phyloP scores from a whole-genome alignment of 225 moss, liverwort and hornwort genomes.

The Bryoerythrophyllum caledonicum region DNA sequence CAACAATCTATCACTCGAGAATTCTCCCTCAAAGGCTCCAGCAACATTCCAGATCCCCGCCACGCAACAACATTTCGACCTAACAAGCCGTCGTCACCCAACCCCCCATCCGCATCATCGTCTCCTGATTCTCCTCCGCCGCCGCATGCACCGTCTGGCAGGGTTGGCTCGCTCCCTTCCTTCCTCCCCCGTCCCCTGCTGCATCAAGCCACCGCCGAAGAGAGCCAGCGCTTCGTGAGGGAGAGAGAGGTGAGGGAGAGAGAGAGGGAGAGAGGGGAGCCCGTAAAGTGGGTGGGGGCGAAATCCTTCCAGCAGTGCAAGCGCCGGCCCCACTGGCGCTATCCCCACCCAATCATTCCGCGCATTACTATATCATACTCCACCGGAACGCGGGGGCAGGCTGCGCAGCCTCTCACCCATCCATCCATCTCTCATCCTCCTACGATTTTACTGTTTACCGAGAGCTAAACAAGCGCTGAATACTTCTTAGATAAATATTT shows the following conservation, averaged over 20 bases:
- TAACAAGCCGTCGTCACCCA: too few relatives aligned
- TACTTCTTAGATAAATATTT: too few relatives aligned
- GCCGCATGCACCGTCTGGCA: slow-evolving; percentile 27
- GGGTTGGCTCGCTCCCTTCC: too few relatives aligned
- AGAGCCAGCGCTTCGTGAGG: too few relatives aligned
- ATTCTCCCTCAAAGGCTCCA: slow-evolving; percentile 17
- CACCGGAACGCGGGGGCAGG: background rate
- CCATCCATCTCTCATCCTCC: too few relatives aligned
- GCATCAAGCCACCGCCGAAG: too few relatives aligned
- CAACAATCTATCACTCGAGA: too few relatives aligned
- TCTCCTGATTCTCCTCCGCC: slow-evolving; percentile 39
- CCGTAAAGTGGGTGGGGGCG: slow-evolving; percentile 31
- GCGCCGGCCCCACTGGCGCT: slow-evolving; percentile 33
- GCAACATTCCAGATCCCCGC: background rate
- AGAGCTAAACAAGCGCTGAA: too few relatives aligned
- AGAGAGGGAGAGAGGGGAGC: background rate
- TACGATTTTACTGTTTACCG: too few relatives aligned
- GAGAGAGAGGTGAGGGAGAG: background rate
- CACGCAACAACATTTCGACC: slow-evolving; percentile 1
- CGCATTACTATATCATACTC: slow-evolving; percentile 11
- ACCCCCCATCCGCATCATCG: slow-evolving; percentile 33
- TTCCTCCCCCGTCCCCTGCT: too few relatives aligned
- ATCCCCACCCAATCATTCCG: slow-evolving; percentile 39
- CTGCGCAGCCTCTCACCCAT: background rate
- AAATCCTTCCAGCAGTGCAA: slow-evolving; percentile 49